phyloP scores from a whole-genome alignment of 1,139 yeast genomes.

The Protomyces inouyei region DNA sequence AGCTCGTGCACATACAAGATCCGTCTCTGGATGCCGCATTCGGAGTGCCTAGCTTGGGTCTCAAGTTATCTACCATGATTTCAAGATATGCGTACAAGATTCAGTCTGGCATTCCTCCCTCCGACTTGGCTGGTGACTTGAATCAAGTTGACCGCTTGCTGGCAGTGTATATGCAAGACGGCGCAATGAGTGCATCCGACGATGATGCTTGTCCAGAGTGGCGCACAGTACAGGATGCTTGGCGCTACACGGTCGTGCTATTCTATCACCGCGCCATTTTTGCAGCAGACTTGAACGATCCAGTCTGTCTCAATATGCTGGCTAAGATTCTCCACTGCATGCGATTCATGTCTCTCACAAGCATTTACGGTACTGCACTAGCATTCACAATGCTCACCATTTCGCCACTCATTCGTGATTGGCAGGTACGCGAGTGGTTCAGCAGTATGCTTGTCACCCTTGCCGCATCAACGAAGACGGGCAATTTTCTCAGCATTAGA shows the following conservation, averaged over 20 bases:
- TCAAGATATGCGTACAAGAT: neutral
- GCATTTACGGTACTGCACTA: conserved; percentile 13
- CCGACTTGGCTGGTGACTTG: neutral
- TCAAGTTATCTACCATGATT: conserved; percentile 11
- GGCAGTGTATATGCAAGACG: neutral
- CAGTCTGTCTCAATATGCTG: neutral
- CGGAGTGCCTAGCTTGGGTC: conserved; percentile 17
- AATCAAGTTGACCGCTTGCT: conserved; percentile 1
- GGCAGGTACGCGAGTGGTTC: conserved; percentile 11
- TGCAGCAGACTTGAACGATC: conserved; percentile 1
- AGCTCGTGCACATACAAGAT: conserved; percentile 2
- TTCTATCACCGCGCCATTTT: conserved; percentile 2
- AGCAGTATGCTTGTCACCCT: neutral
- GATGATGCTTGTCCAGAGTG: neutral
- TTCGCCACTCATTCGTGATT: neutral
- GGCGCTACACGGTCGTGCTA: conserved; percentile 17
- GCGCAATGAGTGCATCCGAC: neutral
- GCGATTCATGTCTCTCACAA: conserved; percentile 2
- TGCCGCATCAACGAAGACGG: conserved; percentile 7
- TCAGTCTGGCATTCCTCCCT: neutral
- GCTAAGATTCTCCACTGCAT: conserved; percentile 2
- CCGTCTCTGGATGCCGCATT: neutral
- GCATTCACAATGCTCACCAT: conserved; percentile 18
- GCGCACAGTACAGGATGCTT: conserved; percentile 1
- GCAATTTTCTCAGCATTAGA: conserved; percentile 14